phyloP scores from a whole-genome alignment of 2,329 filamentous ascomycete genomes.

The Calonectria leucothoes region DNA sequence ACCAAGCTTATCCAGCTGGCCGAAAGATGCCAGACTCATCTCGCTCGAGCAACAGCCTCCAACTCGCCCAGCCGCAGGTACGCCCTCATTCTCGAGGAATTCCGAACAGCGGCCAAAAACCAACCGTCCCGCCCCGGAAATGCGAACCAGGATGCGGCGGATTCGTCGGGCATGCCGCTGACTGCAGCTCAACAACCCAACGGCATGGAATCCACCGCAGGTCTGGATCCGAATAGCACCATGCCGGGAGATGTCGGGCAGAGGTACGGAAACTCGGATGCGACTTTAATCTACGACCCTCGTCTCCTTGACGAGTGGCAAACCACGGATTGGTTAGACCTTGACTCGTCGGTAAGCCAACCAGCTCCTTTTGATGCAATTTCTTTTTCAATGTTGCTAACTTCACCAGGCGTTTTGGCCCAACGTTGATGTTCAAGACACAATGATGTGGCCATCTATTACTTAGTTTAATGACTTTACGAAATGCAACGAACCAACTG shows the following conservation, averaged over 20 bases:
- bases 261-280: neutral
- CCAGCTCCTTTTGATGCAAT: too few species aligned
- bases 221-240: neutral
- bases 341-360: conserved; percentile 31
- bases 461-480: conserved; percentile 17
- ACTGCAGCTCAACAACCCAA: neutral
- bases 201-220: neutral
- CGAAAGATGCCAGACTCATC: conserved; percentile 34
- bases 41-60: conserved; percentile 28
- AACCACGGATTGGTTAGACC: conserved; percentile 33
- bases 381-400: neutral
- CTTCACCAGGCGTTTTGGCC: conserved; percentile 23
- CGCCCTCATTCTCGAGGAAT: conserved; percentile 32
- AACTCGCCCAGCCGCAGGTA: conserved; percentile 36
- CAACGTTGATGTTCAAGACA: conserved; percentile 16
- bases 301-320: conserved; percentile 29
- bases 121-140: neutral
- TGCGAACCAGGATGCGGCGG: neutral
- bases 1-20: conserved; percentile 38
- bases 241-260: neutral
- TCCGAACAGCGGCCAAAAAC: conserved; percentile 15
- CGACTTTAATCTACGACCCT: neutral
- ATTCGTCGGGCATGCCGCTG: neutral
- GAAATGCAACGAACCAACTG: neutral
- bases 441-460: conserved; percentile 19